These are phyloP conservation scores for Pythium oligandrum DNA, from an alignment of 352 stramenopile species.

Conservation along the genomic window DNA sequence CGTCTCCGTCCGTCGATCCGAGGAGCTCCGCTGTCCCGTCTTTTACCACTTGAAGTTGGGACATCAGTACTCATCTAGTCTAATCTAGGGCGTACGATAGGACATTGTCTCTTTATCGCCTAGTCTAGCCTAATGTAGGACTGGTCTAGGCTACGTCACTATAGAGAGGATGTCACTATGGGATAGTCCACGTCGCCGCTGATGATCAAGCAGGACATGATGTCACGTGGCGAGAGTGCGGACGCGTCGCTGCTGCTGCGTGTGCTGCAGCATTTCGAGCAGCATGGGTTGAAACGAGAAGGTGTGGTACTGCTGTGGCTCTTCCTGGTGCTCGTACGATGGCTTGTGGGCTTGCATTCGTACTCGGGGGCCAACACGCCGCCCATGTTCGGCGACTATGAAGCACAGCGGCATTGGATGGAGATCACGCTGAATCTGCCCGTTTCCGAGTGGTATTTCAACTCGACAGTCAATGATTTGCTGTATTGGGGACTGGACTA, in stretches of 20 bases:
- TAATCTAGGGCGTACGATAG: no score
- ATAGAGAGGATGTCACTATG: no score
- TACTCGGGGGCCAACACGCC: constrained; percentile 76
- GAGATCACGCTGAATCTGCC: constrained; percentile 94
- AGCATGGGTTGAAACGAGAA: constrained; percentile 39
- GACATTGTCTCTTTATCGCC: no score
- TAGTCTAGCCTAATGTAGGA: no score
- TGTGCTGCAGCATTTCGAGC: constrained; percentile 45
- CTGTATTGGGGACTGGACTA: constrained; percentile 99
- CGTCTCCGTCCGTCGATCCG: neutral
- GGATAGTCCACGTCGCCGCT: no score
- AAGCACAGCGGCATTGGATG: constrained; percentile 99
- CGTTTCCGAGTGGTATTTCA: constrained; percentile 94
- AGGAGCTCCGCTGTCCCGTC: neutral
- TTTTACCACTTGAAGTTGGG: constrained; percentile 20
- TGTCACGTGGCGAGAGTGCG: neutral
- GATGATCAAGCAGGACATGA: no score
- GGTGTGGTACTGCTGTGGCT: constrained; percentile 49
- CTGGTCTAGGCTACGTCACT: no score
- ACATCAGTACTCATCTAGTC: no score
- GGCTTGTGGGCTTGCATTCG: constrained; percentile 71
- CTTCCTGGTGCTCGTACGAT: constrained; percentile 58
- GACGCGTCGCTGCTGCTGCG: constrained; percentile 33
- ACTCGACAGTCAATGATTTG: constrained; percentile 87
- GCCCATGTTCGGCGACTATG: constrained; percentile 95